A percentile compares a stretch with the other conserved stretches of the same genome.
Conservation (phyloP, 2,329 filamentous ascomycete species). For the Didymella lethalis region DNA sequence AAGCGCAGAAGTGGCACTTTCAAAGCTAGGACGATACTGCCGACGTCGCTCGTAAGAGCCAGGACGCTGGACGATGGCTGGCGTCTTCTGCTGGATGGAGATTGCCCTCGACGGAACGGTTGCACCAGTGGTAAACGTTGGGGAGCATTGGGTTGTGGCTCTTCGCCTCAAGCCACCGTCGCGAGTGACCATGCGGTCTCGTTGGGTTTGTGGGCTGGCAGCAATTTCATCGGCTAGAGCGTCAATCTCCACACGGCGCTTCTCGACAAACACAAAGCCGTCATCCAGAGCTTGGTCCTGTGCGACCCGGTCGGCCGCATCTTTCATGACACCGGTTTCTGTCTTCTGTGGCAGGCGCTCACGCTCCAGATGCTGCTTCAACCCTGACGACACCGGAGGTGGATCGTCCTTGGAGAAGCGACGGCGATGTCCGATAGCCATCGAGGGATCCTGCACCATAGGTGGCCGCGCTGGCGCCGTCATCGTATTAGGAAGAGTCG, state of each 20-base stretch:
- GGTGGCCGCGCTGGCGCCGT: constrained; percentile 56
- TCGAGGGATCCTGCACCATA: constrained; percentile 46
- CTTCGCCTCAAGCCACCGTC: constrained; percentile 73
- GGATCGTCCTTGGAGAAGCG: constrained; percentile 64
- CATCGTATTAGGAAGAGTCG: constrained; percentile 53
- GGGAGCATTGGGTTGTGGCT: constrained; percentile 77
- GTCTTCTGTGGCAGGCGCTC: constrained; percentile 53
- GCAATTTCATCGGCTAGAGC: constrained; percentile 95
- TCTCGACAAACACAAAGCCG: constrained; percentile 96
- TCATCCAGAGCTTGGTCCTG: constrained; percentile 90
- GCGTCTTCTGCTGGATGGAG: constrained; percentile 73
- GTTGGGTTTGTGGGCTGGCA: constrained; percentile 71
- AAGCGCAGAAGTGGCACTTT: constrained; percentile 86
- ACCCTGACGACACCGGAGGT: constrained; percentile 55
- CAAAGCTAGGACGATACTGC: constrained; percentile 74
- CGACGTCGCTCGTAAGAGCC: constrained; percentile 83
- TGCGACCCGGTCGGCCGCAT: constrained; percentile 70
- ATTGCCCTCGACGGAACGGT: constrained; percentile 76
- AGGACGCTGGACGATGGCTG: constrained; percentile 71
- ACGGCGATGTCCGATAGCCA: constrained; percentile 63
- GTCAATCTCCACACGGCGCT: constrained; percentile 94
- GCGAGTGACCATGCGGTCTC: constrained; percentile 59
- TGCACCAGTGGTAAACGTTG: constrained; percentile 73
- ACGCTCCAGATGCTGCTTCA: constrained; percentile 58
- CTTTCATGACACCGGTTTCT: constrained; percentile 50